phyloP scores from a whole-genome alignment of 768 basidiomycete species.

The Holtermannia corniformis region DNA sequence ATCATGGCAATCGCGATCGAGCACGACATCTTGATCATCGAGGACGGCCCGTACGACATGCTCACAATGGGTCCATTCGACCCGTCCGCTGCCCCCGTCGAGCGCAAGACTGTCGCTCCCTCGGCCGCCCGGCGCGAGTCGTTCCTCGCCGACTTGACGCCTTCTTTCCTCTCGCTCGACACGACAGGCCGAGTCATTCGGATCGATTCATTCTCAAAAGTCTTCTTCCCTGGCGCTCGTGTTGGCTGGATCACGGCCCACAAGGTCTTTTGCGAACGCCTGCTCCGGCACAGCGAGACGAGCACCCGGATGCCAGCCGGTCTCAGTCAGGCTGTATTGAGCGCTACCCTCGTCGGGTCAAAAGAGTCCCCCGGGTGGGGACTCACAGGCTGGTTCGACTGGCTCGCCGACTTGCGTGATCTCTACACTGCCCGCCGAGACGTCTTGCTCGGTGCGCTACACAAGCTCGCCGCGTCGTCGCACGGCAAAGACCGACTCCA shows the following conservation, averaged over 20 bases:
- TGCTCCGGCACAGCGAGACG: background rate
- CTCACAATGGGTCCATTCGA: background rate
- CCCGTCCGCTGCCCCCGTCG: background rate
- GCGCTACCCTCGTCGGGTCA: background rate
- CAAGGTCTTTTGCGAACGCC: background rate
- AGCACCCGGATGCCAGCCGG: background rate
- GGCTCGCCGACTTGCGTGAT: background rate
- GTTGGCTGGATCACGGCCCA: slow-evolving; percentile 10
- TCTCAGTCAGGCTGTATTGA: background rate
- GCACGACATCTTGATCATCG: background rate
- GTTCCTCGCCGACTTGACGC: slow-evolving; percentile 3
- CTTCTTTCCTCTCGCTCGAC: slow-evolving; percentile 8
- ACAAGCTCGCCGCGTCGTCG: background rate
- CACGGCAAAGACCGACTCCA: background rate
- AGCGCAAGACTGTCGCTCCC: background rate
- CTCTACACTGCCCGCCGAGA: background rate
- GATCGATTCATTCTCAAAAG: slow-evolving; percentile 31
- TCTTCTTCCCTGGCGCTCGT: slow-evolving; percentile 29
- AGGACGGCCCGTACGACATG: slow-evolving; percentile 1
- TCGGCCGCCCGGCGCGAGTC: background rate
- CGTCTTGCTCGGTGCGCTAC: background rate
- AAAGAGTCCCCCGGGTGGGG: background rate
- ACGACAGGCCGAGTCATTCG: slow-evolving; percentile 30
- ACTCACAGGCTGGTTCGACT: background rate
- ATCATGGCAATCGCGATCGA: background rate